These are phyloP conservation scores for Amaranthus cruentus DNA, from an alignment of 148 eudicot species.

Conservation along the genomic window DNA sequence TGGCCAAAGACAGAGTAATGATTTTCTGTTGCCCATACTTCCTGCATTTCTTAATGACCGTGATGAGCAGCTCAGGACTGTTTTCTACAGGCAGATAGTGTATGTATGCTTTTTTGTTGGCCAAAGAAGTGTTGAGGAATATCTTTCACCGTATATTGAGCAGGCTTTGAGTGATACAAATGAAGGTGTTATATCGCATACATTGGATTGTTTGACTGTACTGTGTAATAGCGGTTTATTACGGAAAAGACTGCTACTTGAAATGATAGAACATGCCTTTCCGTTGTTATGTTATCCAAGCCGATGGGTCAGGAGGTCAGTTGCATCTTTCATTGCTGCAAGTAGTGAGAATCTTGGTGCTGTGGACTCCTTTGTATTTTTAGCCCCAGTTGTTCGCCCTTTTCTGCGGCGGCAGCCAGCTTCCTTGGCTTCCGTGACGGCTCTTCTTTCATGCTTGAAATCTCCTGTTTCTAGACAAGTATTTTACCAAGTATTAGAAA, in stretches of 20 bases:
- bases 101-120: slow-evolving; percentile 97
- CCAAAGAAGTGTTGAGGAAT: slow-evolving; percentile 95
- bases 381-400: slow-evolving; percentile 79
- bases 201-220: slow-evolving; percentile 74
- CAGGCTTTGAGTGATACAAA: slow-evolving; percentile 85
- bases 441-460: slow-evolving; percentile 76
- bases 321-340: slow-evolving; percentile 74
- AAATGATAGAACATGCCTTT: slow-evolving; percentile 82
- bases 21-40: slow-evolving; percentile 79
- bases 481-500: slow-evolving; percentile 68
- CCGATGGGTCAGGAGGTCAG: slow-evolving; percentile 89
- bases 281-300: slow-evolving; percentile 89
- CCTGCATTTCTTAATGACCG: slow-evolving; percentile 95
- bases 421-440: slow-evolving; percentile 70
- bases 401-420: slow-evolving; percentile 85
- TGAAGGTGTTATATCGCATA: slow-evolving; percentile 87
- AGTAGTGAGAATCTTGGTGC: slow-evolving; percentile 88
- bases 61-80: slow-evolving; percentile 86
- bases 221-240: slow-evolving; percentile 73
- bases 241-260: slow-evolving; percentile 74
- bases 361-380: slow-evolving; percentile 87
- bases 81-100: slow-evolving; percentile 81
- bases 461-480: slow-evolving; percentile 79
- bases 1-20: slow-evolving; percentile 93
- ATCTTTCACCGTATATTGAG: slow-evolving; percentile 87